A percentile compares a stretch with the other conserved stretches of the same genome.
Evolutionary conservation across 108 stramenopile species (phyloP).

Genomic region (Discostella stelligeroides): DNA sequence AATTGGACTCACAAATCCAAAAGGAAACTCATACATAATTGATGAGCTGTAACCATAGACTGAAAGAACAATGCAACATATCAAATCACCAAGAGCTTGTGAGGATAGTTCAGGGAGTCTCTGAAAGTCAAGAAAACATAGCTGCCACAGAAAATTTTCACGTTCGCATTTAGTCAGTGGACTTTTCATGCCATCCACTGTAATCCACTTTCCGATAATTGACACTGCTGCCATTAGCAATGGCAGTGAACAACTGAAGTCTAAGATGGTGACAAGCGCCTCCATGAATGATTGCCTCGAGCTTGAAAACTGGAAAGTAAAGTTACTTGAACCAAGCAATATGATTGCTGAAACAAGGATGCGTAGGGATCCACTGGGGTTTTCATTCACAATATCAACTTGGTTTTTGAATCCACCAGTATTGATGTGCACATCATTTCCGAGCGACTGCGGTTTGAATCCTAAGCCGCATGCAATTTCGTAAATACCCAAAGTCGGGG

Average conservation of each 20-base stretch:
- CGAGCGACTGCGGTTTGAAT: constrained; percentile 19
- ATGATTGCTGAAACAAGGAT: constrained; percentile 35
- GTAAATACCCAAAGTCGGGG: constrained; percentile 70
- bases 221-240: constrained; percentile 66
- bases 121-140: constrained; percentile 69
- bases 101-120: constrained; percentile 63
- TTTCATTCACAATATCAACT: constrained; percentile 20
- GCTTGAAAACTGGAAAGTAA: constrained; percentile 55
- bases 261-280: constrained; percentile 60
- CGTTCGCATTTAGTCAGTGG: constrained; percentile 73
- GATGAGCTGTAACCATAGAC: constrained; percentile 24
- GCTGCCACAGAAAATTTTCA: constrained; percentile 58
- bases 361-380: constrained; percentile 11
- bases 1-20: constrained; percentile 12
- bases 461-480: constrained; percentile 47
- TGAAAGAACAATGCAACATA: constrained; percentile 57
- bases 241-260: constrained; percentile 62
- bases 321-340: constrained; percentile 55
- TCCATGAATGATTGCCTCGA: constrained; percentile 59
- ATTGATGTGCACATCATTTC: constrained; percentile 14
- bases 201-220: constrained; percentile 69
- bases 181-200: constrained; percentile 23
- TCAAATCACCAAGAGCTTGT: constrained; percentile 67
- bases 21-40: constrained; percentile 29
- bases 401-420: constrained; percentile 12